A percentile compares a stretch with the other conserved stretches of the same genome.
Conservation (phyloP, 805 yeast species). For the Candida boleticola region DNA sequence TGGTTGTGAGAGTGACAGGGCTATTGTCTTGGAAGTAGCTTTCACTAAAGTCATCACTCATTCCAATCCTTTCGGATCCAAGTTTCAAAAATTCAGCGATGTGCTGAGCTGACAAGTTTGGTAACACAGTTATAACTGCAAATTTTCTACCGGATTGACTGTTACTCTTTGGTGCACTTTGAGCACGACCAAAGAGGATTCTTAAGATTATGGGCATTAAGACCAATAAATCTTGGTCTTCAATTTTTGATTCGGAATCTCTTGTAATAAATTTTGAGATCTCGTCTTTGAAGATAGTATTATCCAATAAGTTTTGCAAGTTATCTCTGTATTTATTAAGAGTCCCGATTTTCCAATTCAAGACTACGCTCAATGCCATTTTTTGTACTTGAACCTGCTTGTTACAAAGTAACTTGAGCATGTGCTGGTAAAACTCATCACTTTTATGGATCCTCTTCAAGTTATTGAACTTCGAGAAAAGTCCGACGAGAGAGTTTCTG, state of each 20-base stretch:
- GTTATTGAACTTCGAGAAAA: conserved; percentile 64
- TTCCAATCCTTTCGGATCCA: conserved; percentile 55
- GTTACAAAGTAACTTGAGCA: conserved; percentile 59
- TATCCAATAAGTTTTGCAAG: conserved; percentile 74
- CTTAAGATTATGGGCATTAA: conserved; percentile 75
- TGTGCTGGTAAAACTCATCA: conserved; percentile 50
- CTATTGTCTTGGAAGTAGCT: conserved; percentile 6
- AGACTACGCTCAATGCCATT: conserved; percentile 64
- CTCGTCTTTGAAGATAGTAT: conserved; percentile 82
- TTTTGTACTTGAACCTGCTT: conserved; percentile 64
- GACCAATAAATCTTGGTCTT: conserved; percentile 53
- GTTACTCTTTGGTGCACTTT: conserved; percentile 63
- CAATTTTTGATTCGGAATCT: conserved; percentile 53
- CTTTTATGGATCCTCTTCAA: conserved; percentile 54
- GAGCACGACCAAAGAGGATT: conserved; percentile 84
- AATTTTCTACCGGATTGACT: conserved; percentile 68
- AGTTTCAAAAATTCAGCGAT: conserved; percentile 60
- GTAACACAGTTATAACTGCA: conserved; percentile 65
- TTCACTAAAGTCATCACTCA: conserved; percentile 26
- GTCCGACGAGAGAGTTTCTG: conserved; percentile 53
- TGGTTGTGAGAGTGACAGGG: conserved; percentile 21
- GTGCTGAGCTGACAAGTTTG: conserved; percentile 51
- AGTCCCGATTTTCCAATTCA: conserved; percentile 59
- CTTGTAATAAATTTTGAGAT: conserved; percentile 56
- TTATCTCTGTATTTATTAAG: conserved; percentile 71